phyloP scores from a whole-genome alignment of 495 filamentous ascomycete genomes.

The Penicillium bialowiezense region DNA sequence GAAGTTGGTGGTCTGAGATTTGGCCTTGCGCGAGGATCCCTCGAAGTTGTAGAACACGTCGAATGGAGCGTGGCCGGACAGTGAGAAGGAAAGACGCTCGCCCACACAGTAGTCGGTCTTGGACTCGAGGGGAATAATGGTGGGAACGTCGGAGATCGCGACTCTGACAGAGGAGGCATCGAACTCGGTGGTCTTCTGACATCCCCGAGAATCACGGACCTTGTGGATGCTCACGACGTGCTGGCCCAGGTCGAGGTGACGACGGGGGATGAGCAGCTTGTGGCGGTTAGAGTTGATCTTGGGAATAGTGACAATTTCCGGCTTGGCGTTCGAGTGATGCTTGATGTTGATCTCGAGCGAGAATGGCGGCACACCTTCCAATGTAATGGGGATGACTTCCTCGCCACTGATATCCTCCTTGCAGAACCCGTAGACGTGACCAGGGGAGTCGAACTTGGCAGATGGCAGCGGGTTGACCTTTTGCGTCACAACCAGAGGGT shows the following conservation, averaged over 20 bases:
- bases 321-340: constrained; percentile 74
- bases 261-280: constrained; percentile 78
- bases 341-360: constrained; percentile 86
- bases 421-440: constrained; percentile 95
- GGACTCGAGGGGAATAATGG: constrained; percentile 83
- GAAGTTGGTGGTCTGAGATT: constrained; percentile 73
- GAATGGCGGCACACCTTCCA: constrained; percentile 86
- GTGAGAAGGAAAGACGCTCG: constrained; percentile 84
- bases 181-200: constrained; percentile 66
- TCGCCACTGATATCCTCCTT: constrained; percentile 75
- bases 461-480: constrained; percentile 76
- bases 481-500: constrained; percentile 68
- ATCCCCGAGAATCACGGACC: constrained; percentile 81
- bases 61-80: constrained; percentile 86
- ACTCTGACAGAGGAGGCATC: constrained; percentile 74
- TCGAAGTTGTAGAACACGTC: constrained; percentile 90
- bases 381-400: constrained; percentile 78
- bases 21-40: constrained; percentile 71
- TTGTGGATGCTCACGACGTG: constrained; percentile 85
- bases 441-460: constrained; percentile 77
- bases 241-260: constrained; percentile 75
- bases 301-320: constrained; percentile 74
- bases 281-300: constrained; percentile 70
- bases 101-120: constrained; percentile 91
- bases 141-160: constrained; percentile 85